phyloP scores from a whole-genome alignment of 345 rosid genomes.

The Draba incana region DNA sequence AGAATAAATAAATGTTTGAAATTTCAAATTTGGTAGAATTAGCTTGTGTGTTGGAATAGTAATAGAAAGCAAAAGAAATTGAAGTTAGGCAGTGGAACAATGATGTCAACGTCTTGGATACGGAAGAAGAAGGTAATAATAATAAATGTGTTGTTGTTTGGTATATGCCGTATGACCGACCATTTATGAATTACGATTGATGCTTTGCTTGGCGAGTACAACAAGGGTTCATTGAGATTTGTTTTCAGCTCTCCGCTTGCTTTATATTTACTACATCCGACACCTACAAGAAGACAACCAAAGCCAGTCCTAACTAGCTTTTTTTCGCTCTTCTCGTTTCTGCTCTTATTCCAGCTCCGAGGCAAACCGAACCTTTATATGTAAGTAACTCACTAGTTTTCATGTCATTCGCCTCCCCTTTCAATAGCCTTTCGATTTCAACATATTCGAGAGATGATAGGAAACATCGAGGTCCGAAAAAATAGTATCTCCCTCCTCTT shows the following conservation, averaged over 20 bases:
- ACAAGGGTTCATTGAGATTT: constrained; percentile 34
- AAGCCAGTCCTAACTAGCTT: constrained; percentile 17
- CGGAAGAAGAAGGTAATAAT: constrained; percentile 4
- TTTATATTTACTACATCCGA: constrained; percentile 15
- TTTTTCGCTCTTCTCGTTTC: constrained; percentile 28
- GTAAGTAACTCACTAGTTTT: no score
- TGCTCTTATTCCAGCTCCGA: constrained; percentile 22
- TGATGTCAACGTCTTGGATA: constrained; percentile 18
- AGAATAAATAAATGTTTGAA: no score
- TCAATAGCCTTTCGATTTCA: no score
- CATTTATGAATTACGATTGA: constrained; percentile 24
- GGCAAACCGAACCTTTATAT: no score
- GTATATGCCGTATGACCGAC: no score
- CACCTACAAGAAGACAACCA: no score
- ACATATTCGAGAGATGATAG: no score
- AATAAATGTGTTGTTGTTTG: constrained; percentile 29
- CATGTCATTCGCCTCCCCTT: no score
- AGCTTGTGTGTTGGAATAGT: no score
- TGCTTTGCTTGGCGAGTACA: constrained; percentile 33
- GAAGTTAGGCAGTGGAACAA: constrained; percentile 30
- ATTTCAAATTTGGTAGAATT: no score
- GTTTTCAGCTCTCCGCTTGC: constrained; percentile 38
- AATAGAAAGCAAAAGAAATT: neutral
- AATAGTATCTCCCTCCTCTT: no score
- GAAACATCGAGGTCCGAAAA: no score